Conservation (phyloP, 148 eudicot genomes). For the Linanthus parryae region DNA sequence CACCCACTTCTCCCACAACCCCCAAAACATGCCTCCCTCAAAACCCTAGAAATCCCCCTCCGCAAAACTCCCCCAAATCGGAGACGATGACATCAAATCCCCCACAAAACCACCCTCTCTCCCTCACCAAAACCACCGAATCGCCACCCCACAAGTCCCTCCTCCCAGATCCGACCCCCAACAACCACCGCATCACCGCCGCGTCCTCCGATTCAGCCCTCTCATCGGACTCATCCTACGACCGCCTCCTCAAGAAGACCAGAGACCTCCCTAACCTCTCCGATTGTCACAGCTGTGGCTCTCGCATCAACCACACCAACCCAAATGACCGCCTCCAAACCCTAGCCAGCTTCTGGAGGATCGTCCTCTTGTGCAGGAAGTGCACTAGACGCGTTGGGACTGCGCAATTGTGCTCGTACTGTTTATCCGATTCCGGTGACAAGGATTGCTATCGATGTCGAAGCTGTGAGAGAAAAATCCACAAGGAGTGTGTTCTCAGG, state of each 20-base stretch:
- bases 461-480: conserved; percentile 46
- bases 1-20: too few species aligned
- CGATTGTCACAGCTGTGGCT: conserved; percentile 69
- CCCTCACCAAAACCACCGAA: not conserved
- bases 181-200: conserved; percentile 1
- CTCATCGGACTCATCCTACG: conserved; percentile 8
- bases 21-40: not conserved
- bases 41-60: not conserved
- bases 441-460: conserved; percentile 28
- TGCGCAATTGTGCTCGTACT: conserved; percentile 55
- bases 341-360: conserved; percentile 70
- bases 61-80: not conserved
- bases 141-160: conserved; percentile 17
- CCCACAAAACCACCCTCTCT: not conserved
- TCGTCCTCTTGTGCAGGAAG: conserved; percentile 59
- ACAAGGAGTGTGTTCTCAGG: conserved; percentile 39
- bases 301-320: conserved; percentile 47
- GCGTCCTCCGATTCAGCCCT: conserved; percentile 15
- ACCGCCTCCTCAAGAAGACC: conserved; percentile 39
- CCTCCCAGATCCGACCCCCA: conserved; percentile 10
- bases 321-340: conserved; percentile 54
- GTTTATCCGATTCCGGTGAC: conserved; percentile 29
- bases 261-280: conserved; percentile 77
- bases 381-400: conserved; percentile 41
- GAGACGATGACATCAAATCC: not conserved